Evolutionary conservation across 495 filamentous ascomycete genomes (phyloP).

Genomic region (Annulohypoxylon bovei): DNA sequence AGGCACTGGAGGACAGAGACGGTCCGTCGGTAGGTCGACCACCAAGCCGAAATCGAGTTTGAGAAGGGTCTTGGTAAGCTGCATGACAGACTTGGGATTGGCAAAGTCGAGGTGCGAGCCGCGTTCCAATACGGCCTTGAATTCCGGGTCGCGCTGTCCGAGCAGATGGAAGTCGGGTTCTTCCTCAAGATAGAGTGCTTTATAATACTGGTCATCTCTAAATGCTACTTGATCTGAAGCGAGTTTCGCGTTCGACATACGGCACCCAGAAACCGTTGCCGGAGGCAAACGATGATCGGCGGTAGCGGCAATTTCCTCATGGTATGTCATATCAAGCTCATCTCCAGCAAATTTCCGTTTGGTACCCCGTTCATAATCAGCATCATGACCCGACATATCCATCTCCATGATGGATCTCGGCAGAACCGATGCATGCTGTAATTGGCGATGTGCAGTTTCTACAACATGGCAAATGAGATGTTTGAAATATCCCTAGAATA

Average conservation of each 20-base stretch:
- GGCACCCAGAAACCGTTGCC: background rate
- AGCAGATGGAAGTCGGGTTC: conserved; percentile 50
- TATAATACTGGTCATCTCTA: conserved; percentile 50
- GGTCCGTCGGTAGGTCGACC: conserved; percentile 76
- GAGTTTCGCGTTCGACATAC: background rate
- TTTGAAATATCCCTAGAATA: no score
- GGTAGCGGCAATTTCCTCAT: background rate
- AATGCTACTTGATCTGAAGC: background rate
- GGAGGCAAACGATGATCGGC: background rate
- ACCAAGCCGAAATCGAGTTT: conserved; percentile 76
- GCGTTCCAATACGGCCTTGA: conserved; percentile 57
- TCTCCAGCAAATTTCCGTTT: conserved; percentile 39
- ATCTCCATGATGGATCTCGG: conserved; percentile 19
- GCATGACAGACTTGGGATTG: conserved; percentile 78
- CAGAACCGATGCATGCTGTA: conserved; percentile 3
- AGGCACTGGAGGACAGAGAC: conserved; percentile 91
- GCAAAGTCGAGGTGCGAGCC: conserved; percentile 82
- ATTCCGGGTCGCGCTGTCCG: conserved; percentile 45
- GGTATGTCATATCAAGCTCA: background rate
- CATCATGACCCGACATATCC: background rate
- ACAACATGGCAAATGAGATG: background rate
- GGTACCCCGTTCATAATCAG: conserved; percentile 3
- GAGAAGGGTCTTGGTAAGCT: conserved; percentile 83
- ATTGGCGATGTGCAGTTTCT: background rate
- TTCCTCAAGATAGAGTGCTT: conserved; percentile 47